Percentiles rank a stretch among this genome's conserved stretches.
phyloP scores from a whole-genome alignment of 1,284 basidiomycete species.

The Leccinum fuscescens region DNA sequence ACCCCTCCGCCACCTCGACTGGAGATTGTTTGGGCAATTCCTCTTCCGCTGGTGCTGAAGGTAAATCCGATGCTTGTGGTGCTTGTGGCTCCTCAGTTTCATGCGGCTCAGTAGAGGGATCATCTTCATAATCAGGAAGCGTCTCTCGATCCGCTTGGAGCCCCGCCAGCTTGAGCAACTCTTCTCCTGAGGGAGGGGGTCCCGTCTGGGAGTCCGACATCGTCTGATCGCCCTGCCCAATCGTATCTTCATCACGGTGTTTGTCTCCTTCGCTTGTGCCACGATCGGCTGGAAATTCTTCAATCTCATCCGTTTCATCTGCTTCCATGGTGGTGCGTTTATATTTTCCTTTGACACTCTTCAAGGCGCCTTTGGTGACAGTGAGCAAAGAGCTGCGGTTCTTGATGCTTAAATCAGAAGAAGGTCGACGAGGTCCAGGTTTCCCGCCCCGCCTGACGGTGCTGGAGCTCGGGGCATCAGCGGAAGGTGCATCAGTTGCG shows the following conservation, averaged over 20 bases:
- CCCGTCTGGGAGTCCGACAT: neutral
- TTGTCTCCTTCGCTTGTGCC: constrained; percentile 6
- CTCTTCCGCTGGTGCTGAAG: constrained; percentile 1
- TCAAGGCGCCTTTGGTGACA: constrained; percentile 45
- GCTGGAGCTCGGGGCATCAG: constrained; percentile 10
- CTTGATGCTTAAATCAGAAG: constrained; percentile 37
- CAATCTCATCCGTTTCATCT: constrained; percentile 23
- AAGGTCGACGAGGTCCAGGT: constrained; percentile 48
- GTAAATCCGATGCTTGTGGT: neutral
- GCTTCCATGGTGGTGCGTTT: constrained; percentile 5
- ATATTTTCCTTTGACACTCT: constrained; percentile 44
- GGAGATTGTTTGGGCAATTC: neutral
- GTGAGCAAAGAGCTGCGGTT: constrained; percentile 50
- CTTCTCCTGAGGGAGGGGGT: constrained; percentile 38
- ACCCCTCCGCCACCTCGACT: constrained; percentile 1
- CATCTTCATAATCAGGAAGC: constrained; percentile 60
- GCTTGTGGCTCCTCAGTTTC: neutral
- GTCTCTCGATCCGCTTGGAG: constrained; percentile 36
- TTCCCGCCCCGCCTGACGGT: constrained; percentile 31
- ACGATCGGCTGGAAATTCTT: constrained; percentile 12
- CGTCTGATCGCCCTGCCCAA: constrained; percentile 7
- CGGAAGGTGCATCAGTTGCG: constrained; percentile 9
- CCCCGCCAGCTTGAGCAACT: constrained; percentile 49
- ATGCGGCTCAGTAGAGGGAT: constrained; percentile 19
- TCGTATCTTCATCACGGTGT: constrained; percentile 21